A percentile compares a stretch with the other conserved stretches of the same genome.
Evolutionary conservation across 371 early-diverging fungal genomes (phyloP).

Genomic region (Saksenaea oblongispora): DNA sequence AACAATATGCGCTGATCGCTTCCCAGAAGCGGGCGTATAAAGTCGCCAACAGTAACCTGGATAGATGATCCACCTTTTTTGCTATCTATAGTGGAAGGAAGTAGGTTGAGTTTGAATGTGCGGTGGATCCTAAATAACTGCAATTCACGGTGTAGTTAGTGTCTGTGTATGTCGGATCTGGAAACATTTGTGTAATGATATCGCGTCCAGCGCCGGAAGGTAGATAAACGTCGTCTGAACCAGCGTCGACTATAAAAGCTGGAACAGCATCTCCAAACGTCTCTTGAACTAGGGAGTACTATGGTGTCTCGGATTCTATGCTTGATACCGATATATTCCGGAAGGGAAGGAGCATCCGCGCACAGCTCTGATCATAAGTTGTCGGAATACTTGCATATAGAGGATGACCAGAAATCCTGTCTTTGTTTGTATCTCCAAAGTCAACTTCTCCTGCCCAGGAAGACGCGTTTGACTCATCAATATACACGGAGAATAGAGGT

Average conservation of each 20-base stretch:
- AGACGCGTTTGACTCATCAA: constrained; percentile 15
- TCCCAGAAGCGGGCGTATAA: constrained; percentile 9
- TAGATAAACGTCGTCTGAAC: constrained; percentile 41
- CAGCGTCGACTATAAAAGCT: constrained; percentile 37
- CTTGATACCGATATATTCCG: no score
- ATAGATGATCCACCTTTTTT: not conserved
- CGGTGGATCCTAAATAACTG: constrained; percentile 6
- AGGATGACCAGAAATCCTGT: constrained; percentile 23
- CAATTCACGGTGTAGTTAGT: constrained; percentile 30
- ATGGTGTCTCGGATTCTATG: no score
- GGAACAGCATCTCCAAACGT: not conserved
- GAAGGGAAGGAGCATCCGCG: no score
- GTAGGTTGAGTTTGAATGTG: not conserved
- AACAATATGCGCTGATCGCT: constrained; percentile 11
- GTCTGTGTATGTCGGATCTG: constrained; percentile 9
- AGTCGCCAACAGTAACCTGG: constrained; percentile 14
- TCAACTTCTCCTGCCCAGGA: constrained; percentile 48
- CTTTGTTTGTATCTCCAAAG: constrained; percentile 55
- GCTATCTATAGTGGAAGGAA: not conserved
- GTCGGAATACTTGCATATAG: constrained; percentile 21
- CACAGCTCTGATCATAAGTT: not conserved
- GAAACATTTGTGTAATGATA: constrained; percentile 22
- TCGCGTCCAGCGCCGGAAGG: constrained; percentile 24
- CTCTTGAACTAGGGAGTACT: no score
- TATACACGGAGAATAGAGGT: constrained; percentile 42